phyloP scores from a whole-genome alignment of 768 basidiomycete species.

The Tricholoma bakamatsutake region DNA sequence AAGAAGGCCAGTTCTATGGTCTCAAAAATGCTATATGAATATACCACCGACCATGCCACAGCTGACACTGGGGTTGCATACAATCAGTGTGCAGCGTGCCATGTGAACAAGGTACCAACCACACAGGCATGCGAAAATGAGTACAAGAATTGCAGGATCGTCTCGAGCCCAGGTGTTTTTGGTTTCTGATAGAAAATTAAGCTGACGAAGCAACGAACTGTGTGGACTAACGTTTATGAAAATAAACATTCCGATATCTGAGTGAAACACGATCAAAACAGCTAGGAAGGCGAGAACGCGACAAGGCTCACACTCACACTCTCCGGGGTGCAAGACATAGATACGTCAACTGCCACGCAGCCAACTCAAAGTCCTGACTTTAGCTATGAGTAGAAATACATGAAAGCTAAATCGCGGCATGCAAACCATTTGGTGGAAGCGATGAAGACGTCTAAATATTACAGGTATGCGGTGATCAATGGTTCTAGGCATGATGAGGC shows the following conservation, averaged over 20 bases:
- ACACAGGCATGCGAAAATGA: conserved; percentile 73
- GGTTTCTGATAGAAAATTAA: conserved; percentile 53
- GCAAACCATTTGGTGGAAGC: conserved; percentile 84
- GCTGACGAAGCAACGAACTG: not conserved
- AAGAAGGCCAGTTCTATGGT: conserved; percentile 61
- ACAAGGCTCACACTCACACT: conserved; percentile 53
- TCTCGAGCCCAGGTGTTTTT: conserved; percentile 99
- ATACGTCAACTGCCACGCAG: conserved; percentile 94
- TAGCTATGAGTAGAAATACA: not conserved
- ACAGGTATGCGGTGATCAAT: conserved; percentile 61
- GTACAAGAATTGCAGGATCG: conserved; percentile 90
- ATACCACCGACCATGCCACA: conserved; percentile 81
- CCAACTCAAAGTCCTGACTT: conserved; percentile 89
- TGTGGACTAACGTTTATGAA: conserved; percentile 78
- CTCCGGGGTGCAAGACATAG: conserved; percentile 86
- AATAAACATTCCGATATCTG: conserved; percentile 95
- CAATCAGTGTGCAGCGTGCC: not conserved
- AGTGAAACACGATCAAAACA: conserved; percentile 12
- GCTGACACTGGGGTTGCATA: conserved; percentile 54
- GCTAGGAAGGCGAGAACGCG: not conserved
- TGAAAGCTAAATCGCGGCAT: not conserved
- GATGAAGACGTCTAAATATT: conserved; percentile 73
- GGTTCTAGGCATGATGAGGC: conserved; percentile 28
- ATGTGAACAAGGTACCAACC: conserved; percentile 37
- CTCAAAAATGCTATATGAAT: conserved; percentile 53